These are phyloP conservation scores for Fusarium mundagurra DNA, from an alignment of 2,329 filamentous ascomycete species.

Conservation along the genomic window DNA sequence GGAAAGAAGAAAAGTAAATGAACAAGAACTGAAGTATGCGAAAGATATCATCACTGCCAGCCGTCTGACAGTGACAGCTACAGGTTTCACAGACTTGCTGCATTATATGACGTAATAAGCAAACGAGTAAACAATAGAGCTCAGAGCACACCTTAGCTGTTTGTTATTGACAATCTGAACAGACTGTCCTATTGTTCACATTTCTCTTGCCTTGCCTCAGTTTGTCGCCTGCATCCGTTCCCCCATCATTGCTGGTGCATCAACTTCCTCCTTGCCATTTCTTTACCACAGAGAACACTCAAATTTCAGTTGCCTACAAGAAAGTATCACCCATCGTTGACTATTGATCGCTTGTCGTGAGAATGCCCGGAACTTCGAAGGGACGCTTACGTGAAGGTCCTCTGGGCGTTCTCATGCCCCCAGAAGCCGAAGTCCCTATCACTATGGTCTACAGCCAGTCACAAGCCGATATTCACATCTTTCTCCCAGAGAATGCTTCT, in stretches of 20 bases:
- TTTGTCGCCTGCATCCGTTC: not conserved
- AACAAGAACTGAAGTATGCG: not conserved
- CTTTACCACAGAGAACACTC: not conserved
- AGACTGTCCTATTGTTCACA: not conserved
- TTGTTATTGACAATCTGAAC: not conserved
- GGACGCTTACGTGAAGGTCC: not conserved
- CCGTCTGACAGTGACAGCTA: not conserved
- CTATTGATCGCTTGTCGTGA: not conserved
- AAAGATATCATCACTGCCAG: not conserved
- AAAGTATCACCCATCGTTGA: not conserved
- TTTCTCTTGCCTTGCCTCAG: not conserved
- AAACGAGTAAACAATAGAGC: not conserved
- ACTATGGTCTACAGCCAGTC: conserved; percentile 39
- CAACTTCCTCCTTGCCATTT: not conserved
- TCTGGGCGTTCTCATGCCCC: not conserved
- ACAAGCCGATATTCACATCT: conserved; percentile 41
- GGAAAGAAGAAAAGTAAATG: not conserved
- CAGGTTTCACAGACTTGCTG: not conserved
- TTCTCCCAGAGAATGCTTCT: conserved; percentile 37
- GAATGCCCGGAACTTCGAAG: not conserved
- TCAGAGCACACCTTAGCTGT: not conserved
- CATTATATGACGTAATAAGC: not conserved
- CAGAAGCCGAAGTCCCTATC: conserved; percentile 26
- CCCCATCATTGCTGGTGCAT: not conserved
- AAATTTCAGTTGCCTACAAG: not conserved